Evolutionary conservation across 208 protist species (phyloP).

Genomic region (Endotrypanum monterogeii): DNA sequence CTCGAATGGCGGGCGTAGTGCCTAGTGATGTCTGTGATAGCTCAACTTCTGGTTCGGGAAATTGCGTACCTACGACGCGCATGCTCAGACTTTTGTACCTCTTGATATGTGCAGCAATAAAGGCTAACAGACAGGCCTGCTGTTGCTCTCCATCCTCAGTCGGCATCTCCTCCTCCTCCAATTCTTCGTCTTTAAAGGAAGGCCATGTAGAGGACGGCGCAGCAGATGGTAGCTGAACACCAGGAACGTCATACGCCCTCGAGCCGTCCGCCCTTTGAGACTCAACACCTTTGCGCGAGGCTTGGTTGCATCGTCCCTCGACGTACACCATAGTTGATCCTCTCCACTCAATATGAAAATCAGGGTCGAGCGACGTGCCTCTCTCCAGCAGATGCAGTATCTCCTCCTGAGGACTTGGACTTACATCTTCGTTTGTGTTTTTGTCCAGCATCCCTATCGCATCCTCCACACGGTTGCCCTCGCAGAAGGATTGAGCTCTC

Average conservation of each 20-base stretch:
- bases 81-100: slow-evolving; percentile 6
- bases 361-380: slow-evolving; percentile 1
- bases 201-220: slow-evolving; percentile 1
- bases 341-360: slow-evolving; percentile 17
- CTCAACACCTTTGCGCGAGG: neutral
- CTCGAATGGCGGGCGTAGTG: neutral
- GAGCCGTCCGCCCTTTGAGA: too few species aligned
- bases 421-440: neutral
- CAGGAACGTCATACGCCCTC: neutral
- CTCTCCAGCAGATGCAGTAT: slow-evolving; percentile 29
- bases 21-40: neutral
- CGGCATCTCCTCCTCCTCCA: neutral
- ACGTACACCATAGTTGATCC: neutral
- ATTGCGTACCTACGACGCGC: slow-evolving; percentile 2
- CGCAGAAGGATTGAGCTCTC: neutral
- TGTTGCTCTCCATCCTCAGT: neutral
- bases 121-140: neutral
- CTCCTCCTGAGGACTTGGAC: slow-evolving; percentile 8
- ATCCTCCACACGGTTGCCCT: slow-evolving; percentile 12
- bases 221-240: slow-evolving; percentile 3
- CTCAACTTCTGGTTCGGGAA: neutral
- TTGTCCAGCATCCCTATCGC: neutral
- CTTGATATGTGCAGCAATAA: slow-evolving; percentile 19
- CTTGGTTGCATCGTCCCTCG: neutral
- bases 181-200: neutral